Base-by-base conservation (phyloP, 352 stramenopile species). In the Globisporangium orthogonon region DNA sequence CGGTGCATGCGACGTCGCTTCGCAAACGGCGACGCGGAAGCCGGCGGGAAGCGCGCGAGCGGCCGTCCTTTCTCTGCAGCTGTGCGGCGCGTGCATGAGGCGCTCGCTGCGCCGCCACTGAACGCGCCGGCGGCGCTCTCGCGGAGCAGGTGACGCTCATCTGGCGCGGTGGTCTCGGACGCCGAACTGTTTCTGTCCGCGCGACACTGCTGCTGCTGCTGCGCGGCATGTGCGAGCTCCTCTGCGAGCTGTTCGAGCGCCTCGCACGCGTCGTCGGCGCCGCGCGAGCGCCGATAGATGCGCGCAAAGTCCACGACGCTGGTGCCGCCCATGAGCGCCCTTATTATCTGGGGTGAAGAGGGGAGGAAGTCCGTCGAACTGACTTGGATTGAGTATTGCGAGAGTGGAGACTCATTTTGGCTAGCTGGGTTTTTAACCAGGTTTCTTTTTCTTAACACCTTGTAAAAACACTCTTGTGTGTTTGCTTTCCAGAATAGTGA, bases 231-330 rank as follows among this genome's bases (percentile, higher is more conserved):
- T 39, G 69, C 69, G 43, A 71, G 65, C 23, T 70, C 40, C 18
- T 15, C 45, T 15, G 44, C 23, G 13, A 50, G 33, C n/a, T 50
- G 15, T 9, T 28, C n/a, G 44, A 44, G 33, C 4, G 37, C 49
- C 30, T 46, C 31, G 14, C 18, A 48, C 40, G 53, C 67, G 17
- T 13, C 44, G 48, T 18, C 43, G 35, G 28, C 13, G 39, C 66
- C 63, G 9, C 60, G 40, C 14, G 57, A 55, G n/a, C 3, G 40
- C 84, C 64, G 45, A 86, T 47, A 47, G 43, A 47, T 18, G 78
- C n/a, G 79, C 69, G 58, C 43, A 6, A 47, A 47, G 43, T 92
- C 79, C 37, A 86, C 68, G 13, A 75, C 15, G 56, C 50, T 1
- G 23, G 23, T 23, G 43, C 58, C 13, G 71, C 60, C 17, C 37